Conservation (phyloP, 352 stramenopile species). For the Phytophthora sp. region DNA sequence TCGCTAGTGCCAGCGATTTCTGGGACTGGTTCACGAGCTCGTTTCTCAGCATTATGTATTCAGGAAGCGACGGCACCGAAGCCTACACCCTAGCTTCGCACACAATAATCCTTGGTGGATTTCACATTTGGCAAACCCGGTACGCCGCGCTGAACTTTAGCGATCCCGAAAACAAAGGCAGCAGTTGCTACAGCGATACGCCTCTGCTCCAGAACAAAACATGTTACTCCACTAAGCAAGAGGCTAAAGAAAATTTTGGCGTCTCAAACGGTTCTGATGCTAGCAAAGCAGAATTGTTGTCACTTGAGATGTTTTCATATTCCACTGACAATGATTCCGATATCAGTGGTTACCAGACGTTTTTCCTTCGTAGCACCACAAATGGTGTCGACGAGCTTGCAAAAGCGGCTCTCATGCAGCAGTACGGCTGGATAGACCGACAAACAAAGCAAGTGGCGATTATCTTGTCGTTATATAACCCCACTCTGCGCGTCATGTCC, state of each 20-base stretch:
- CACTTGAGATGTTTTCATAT: conserved; percentile 71
- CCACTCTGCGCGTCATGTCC: conserved; percentile 65
- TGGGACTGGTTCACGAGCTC: conserved; percentile 75
- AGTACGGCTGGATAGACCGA: conserved; percentile 60
- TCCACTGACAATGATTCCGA: conserved; percentile 45
- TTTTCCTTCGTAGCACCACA: conserved; percentile 58
- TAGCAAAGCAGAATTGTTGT: conserved; percentile 26
- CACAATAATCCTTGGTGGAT: conserved; percentile 67
- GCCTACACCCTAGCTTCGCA: conserved; percentile 69
- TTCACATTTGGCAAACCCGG: conserved; percentile 64
- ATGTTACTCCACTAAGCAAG: conserved; percentile 42
- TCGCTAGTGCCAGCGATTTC: conserved; percentile 47
- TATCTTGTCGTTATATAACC: conserved; percentile 68
- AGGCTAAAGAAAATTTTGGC: conserved; percentile 48
- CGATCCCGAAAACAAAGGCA: conserved; percentile 35
- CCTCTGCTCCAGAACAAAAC: conserved; percentile 39
- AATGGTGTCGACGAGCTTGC: conserved; percentile 33
- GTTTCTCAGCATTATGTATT: conserved; percentile 59
- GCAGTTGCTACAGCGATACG: conserved; percentile 55
- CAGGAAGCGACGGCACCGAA: conserved; percentile 35
- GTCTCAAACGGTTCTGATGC: conserved; percentile 39
- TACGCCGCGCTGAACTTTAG: conserved; percentile 58
- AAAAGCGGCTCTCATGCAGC: conserved; percentile 42
- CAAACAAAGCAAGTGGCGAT: conserved; percentile 67
- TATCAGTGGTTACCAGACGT: conserved; percentile 55